Conservation (phyloP, 2,329 filamentous ascomycete species). For the Drechslera avenae region DNA sequence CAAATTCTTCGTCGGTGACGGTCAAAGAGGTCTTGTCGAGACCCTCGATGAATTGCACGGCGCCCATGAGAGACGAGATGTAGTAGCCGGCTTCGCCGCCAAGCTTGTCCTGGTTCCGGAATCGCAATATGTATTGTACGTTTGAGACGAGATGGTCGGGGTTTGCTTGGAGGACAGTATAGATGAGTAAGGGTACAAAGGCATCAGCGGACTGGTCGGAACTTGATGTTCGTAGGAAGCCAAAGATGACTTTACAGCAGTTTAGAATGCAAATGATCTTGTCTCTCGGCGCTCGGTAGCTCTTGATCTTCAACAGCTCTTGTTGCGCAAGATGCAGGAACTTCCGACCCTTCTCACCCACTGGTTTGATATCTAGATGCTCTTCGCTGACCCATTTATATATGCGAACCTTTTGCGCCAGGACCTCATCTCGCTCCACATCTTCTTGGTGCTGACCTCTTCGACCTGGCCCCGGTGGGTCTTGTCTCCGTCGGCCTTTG, state of each 20-base stretch:
- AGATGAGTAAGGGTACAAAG: slow-evolving; percentile 88
- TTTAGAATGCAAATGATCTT: slow-evolving; percentile 99
- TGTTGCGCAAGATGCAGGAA: slow-evolving; percentile 90
- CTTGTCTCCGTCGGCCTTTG: slow-evolving; percentile 68
- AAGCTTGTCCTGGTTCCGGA: slow-evolving; percentile 96
- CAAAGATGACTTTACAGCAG: slow-evolving; percentile 99
- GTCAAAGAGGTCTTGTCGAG: slow-evolving; percentile 93
- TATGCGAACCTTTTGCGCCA: slow-evolving; percentile 94
- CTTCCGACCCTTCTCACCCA: slow-evolving; percentile 83
- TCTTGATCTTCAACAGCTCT: slow-evolving; percentile 94
- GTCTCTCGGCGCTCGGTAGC: slow-evolving; percentile 93
- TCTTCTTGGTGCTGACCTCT: slow-evolving; percentile 97
- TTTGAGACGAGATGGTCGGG: slow-evolving; percentile 96
- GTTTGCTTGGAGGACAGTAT: slow-evolving; percentile 91
- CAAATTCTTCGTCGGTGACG: slow-evolving; percentile 93
- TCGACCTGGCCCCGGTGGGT: slow-evolving; percentile 73
- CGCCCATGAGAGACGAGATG: slow-evolving; percentile 93
- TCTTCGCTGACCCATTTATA: slow-evolving; percentile 94
- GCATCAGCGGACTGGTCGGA: slow-evolving; percentile 94
- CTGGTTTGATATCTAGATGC: slow-evolving; percentile 87
- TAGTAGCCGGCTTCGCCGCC: slow-evolving; percentile 98
- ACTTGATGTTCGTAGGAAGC: slow-evolving; percentile 87
- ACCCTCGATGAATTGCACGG: slow-evolving; percentile 94
- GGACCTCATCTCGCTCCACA: slow-evolving; percentile 92
- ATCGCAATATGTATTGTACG: slow-evolving; percentile 95